A percentile compares a stretch with the other conserved stretches of the same genome.
Evolutionary conservation across 495 filamentous ascomycete genomes (phyloP).

Genomic region (Halenospora varia): DNA sequence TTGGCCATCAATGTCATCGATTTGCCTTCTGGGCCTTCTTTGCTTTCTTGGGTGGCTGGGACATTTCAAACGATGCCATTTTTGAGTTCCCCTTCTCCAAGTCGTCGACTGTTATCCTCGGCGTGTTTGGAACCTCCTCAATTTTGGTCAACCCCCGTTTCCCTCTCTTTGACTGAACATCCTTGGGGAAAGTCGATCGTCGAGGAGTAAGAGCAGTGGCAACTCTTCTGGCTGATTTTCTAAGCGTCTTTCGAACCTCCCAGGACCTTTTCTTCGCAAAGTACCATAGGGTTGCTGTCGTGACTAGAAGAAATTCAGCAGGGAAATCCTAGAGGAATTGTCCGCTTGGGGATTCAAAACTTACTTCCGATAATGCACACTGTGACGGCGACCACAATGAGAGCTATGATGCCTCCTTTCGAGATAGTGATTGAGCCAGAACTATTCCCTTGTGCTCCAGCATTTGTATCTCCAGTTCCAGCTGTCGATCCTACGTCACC

Average conservation of each 20-base stretch:
- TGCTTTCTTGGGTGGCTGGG: slow-evolving; percentile 19
- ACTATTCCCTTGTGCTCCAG: slow-evolving; percentile 50
- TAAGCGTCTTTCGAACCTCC: slow-evolving; percentile 48
- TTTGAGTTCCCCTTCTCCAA: slow-evolving; percentile 45
- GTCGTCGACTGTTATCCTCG: slow-evolving; percentile 40
- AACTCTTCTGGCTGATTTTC: slow-evolving; percentile 48
- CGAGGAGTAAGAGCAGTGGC: slow-evolving; percentile 49
- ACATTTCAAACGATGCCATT: slow-evolving; percentile 22
- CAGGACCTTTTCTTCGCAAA: slow-evolving; percentile 54
- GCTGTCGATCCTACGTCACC: slow-evolving; percentile 23
- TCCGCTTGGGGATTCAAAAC: slow-evolving; percentile 18
- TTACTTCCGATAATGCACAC: slow-evolving; percentile 55
- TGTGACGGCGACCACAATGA: slow-evolving; percentile 55
- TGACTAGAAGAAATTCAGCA: slow-evolving; percentile 34
- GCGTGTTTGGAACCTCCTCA: slow-evolving; percentile 49
- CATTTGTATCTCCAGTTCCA: slow-evolving; percentile 36
- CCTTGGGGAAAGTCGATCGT: slow-evolving; percentile 49
- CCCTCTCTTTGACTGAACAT: slow-evolving; percentile 34
- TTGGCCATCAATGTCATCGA: slow-evolving; percentile 10
- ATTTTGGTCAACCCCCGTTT: slow-evolving; percentile 33
- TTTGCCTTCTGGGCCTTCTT: slow-evolving; percentile 18
- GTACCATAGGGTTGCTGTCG: slow-evolving; percentile 46
- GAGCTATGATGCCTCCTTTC: slow-evolving; percentile 54
- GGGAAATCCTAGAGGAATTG: neutral
- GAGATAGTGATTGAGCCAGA: slow-evolving; percentile 49